These are phyloP conservation scores for Gnetum montanum DNA, from an alignment of 75 land plant genomes.

Conservation along the genomic window DNA sequence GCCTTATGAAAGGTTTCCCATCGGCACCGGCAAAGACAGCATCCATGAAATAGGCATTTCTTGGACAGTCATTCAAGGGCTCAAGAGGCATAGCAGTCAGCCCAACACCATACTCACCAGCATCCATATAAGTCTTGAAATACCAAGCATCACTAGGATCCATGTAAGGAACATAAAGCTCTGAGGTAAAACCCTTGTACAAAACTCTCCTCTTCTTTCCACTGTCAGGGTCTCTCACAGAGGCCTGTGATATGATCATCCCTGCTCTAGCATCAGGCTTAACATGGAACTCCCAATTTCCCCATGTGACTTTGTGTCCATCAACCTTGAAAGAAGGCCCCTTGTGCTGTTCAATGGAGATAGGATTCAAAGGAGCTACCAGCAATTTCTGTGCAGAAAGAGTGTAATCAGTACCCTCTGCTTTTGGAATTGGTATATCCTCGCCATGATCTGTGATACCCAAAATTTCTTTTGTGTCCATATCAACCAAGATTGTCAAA, in stretches of 20 bases:
- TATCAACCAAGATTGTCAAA: constrained; percentile 47
- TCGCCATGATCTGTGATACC: constrained; percentile 31
- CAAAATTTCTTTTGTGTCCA: constrained; percentile 38
- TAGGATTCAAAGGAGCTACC: constrained; percentile 34
- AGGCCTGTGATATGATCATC: constrained; percentile 42
- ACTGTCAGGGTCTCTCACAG: constrained; percentile 37
- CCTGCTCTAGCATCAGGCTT: constrained; percentile 70
- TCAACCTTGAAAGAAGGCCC: constrained; percentile 72
- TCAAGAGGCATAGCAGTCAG: constrained; percentile 53
- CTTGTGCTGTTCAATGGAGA: constrained; percentile 64
- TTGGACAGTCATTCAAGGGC: constrained; percentile 81
- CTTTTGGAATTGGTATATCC: constrained; percentile 52
- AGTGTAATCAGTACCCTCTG: constrained; percentile 60
- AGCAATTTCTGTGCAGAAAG: constrained; percentile 15
- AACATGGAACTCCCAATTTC: constrained; percentile 80
- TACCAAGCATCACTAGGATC: constrained; percentile 85
- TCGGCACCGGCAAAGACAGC: constrained; percentile 53
- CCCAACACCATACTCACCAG: constrained; percentile 87
- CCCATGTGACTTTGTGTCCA: constrained; percentile 66
- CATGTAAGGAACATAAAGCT: constrained; percentile 89
- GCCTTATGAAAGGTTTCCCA: constrained; percentile 58
- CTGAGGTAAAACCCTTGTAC: constrained; percentile 69
- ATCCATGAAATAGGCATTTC: constrained; percentile 72
- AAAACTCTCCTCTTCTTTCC: constrained; percentile 50
- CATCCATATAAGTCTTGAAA: constrained; percentile 86